These are phyloP conservation scores for Chimonanthus praecox DNA, from an alignment of 164 flowering plant genomes.

Conservation along the genomic window DNA sequence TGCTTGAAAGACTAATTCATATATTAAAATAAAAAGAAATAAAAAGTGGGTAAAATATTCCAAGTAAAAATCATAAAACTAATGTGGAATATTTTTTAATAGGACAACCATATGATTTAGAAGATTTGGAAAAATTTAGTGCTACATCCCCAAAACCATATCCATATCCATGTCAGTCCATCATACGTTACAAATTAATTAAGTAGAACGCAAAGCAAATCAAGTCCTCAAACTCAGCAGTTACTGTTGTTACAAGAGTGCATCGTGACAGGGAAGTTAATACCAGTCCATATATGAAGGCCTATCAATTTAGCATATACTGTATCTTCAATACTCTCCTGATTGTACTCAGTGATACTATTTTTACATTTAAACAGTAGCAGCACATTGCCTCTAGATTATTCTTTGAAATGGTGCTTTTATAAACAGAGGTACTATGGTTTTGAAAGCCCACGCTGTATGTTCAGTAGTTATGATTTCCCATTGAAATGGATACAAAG, in stretches of 20 bases:
- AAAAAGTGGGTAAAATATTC: too few relatives aligned
- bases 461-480: background rate
- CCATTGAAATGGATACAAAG: background rate
- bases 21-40: too few relatives aligned
- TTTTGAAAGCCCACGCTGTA: too few relatives aligned
- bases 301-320: background rate
- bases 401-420: background rate
- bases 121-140: too few relatives aligned
- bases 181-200: too few relatives aligned
- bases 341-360: background rate
- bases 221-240: background rate
- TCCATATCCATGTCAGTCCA: too few relatives aligned
- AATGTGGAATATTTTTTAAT: too few relatives aligned
- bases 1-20: too few relatives aligned
- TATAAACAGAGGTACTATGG: background rate
- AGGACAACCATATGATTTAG: too few relatives aligned
- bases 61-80: too few relatives aligned
- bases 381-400: background rate
- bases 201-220: background rate
- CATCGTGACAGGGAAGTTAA: background rate
- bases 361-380: too few relatives aligned
- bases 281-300: background rate
- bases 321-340: background rate
- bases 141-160: too few relatives aligned
- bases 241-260: background rate